Conservation (phyloP, 495 filamentous ascomycete species). For the Hypoxylon crocopeplum region DNA sequence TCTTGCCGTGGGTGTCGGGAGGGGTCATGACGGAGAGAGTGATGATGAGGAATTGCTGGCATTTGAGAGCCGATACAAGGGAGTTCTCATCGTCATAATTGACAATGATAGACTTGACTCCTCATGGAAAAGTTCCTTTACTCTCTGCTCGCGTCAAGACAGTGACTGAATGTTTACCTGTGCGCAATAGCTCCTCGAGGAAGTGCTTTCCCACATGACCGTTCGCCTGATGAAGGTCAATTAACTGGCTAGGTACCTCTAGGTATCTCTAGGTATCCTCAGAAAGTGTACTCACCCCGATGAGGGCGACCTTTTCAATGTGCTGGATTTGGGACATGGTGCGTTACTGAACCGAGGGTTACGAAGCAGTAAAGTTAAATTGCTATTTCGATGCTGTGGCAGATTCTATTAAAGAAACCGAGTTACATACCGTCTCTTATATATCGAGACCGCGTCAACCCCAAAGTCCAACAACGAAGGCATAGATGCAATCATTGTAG, state of each 20-base stretch:
- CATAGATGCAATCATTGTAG: too few relatives aligned
- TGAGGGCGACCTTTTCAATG: conserved; percentile 52
- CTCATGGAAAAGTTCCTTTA: conserved; percentile 41
- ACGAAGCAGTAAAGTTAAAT: too few relatives aligned
- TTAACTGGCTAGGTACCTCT: too few relatives aligned
- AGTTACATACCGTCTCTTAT: too few relatives aligned
- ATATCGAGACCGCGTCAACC: too few relatives aligned
- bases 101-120: conserved; percentile 41
- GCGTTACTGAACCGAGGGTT: too few relatives aligned
- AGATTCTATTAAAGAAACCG: too few relatives aligned
- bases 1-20: conserved; percentile 46
- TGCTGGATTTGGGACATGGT: conserved; percentile 30
- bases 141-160: conserved; percentile 49
- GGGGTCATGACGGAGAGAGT: conserved; percentile 49
- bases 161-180: conserved; percentile 53
- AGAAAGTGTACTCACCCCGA: conserved; percentile 44
- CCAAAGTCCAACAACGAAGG: too few relatives aligned
- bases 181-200: conserved; percentile 48
- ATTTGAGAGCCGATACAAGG: conserved; percentile 51
- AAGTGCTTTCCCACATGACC: conserved; percentile 60
- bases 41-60: conserved; percentile 67
- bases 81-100: conserved; percentile 45
- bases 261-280: too few relatives aligned
- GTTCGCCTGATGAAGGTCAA: conserved; percentile 46
- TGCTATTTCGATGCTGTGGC: too few relatives aligned